Evolutionary conservation across 106 monocot genomes (phyloP).

Genomic region (Dioscorea zingiberensis): DNA sequence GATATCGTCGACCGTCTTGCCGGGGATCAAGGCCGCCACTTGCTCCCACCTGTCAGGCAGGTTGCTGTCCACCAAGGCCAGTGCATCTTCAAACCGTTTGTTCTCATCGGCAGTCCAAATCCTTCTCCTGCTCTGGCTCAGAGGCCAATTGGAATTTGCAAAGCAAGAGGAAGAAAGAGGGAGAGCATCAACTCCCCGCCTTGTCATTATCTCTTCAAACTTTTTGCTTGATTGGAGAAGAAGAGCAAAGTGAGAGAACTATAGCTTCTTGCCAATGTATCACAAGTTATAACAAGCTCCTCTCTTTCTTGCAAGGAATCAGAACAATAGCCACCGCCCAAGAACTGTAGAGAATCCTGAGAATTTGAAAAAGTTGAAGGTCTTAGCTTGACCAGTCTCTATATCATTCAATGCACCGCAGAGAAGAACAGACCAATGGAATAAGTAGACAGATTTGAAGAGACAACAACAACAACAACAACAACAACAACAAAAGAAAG

Average conservation of each 20-base stretch:
- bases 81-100: conserved; percentile 76
- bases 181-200: conserved; percentile 13
- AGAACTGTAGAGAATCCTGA: not conserved
- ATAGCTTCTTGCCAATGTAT: not conserved
- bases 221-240: not conserved
- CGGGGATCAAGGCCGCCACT: conserved; percentile 55
- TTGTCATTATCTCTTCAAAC: conserved; percentile 5
- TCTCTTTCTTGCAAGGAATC: not conserved
- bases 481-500: not conserved
- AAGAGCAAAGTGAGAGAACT: not conserved
- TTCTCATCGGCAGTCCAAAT: conserved; percentile 69
- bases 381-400: too few species aligned
- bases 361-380: not conserved
- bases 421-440: not conserved
- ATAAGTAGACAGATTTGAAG: not conserved
- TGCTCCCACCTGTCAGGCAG: conserved; percentile 53
- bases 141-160: not conserved
- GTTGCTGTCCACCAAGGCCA: conserved; percentile 49
- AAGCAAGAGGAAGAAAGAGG: conserved; percentile 6
- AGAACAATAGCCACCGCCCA: not conserved
- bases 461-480: not conserved
- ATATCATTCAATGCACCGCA: too few species aligned
- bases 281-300: not conserved
- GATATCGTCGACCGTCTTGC: conserved; percentile 52
- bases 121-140: not conserved